Conservation (phyloP, 2,329 filamentous ascomycete genomes). For the Aspergillus candidus region DNA sequence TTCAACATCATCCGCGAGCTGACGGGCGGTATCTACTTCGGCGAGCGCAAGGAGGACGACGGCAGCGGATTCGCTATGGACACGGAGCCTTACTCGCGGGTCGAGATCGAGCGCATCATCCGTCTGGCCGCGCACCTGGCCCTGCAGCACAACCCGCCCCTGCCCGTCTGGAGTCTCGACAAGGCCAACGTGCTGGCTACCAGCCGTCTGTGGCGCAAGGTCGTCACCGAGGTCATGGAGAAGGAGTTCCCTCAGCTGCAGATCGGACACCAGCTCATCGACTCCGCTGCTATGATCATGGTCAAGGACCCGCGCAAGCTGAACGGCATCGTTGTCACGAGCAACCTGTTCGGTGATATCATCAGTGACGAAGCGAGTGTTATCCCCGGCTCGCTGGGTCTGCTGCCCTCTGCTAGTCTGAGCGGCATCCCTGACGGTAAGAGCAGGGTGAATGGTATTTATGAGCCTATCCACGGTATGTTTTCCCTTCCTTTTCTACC, state of each 20-base stretch:
- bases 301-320: conserved; percentile 84
- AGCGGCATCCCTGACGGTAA: conserved; percentile 81
- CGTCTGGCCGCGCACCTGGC: conserved; percentile 77
- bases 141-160: conserved; percentile 65
- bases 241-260: conserved; percentile 84
- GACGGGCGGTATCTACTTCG: conserved; percentile 93
- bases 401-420: conserved; percentile 82
- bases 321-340: conserved; percentile 87
- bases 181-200: conserved; percentile 97
- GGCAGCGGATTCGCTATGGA: conserved; percentile 74
- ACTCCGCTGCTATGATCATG: conserved; percentile 96
- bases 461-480: conserved; percentile 92
- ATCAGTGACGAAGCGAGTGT: conserved; percentile 92
- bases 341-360: conserved; percentile 94
- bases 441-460: conserved; percentile 83
- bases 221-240: conserved; percentile 74
- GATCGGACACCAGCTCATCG: conserved; percentile 84
- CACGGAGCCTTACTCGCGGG: conserved; percentile 76
- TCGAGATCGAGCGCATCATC: conserved; percentile 83
- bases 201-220: conserved; percentile 80
- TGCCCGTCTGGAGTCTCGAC: conserved; percentile 79
- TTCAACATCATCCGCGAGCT: conserved; percentile 90
- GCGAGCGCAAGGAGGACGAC: conserved; percentile 70
- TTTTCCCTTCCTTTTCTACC: conserved; percentile 3
- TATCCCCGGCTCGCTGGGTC: conserved; percentile 82